Conservation (phyloP, 306 rosid genomes). For the Crotalaria pallida region DNA sequence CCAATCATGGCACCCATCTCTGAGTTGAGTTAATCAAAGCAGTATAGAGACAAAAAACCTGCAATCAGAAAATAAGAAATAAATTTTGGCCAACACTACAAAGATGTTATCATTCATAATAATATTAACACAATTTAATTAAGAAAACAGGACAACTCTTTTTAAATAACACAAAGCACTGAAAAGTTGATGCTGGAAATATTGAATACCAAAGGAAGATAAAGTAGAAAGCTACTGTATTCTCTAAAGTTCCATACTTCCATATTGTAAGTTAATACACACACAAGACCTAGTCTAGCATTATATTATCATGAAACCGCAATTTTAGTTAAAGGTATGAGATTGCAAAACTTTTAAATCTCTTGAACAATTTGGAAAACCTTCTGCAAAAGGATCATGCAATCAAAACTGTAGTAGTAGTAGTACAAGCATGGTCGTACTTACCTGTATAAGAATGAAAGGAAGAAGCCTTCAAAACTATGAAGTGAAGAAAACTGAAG, state of each 20-base stretch:
- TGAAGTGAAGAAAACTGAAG: slow-evolving; percentile 37
- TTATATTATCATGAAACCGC: background rate
- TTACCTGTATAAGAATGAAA: slow-evolving; percentile 40
- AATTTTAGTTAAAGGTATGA: background rate
- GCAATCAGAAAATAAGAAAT: slow-evolving; percentile 21
- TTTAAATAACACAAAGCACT: background rate
- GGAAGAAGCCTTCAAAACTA: slow-evolving; percentile 31
- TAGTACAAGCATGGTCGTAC: background rate
- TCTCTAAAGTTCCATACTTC: background rate
- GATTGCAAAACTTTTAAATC: background rate
- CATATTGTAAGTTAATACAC: background rate
- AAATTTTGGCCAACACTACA: slow-evolving; percentile 5
- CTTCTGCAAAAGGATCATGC: background rate
- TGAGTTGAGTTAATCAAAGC: slow-evolving; percentile 12
- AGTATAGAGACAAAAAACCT: slow-evolving; percentile 22
- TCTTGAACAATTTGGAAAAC: slow-evolving; percentile 10
- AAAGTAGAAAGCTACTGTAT: background rate
- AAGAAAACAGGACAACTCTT: background rate
- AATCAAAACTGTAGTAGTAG: slow-evolving; percentile 16
- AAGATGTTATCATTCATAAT: background rate
- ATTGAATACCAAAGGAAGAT: background rate
- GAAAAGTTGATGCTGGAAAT: background rate
- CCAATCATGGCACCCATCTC: slow-evolving; percentile 23
- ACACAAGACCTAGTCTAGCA: background rate
- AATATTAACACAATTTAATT: background rate